Evolutionary conservation across 2,329 filamentous ascomycete genomes (phyloP), one percentile per base, ranked within the genome.

Genomic region (Thermoascus crustaceus): DNA sequence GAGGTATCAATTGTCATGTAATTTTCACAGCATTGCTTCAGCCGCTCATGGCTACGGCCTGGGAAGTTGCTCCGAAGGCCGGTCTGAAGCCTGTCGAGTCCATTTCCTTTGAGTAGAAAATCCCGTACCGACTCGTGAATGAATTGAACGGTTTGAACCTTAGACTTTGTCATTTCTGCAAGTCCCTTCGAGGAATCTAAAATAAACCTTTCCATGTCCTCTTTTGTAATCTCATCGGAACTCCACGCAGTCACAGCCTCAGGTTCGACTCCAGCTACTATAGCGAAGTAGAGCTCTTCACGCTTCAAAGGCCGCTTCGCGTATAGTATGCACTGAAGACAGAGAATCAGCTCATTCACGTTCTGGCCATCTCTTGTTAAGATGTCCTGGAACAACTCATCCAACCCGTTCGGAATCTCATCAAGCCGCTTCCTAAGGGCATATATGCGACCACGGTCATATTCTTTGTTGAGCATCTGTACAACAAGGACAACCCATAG

Each of bases 301-400:
- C 54, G 64, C 0, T 29, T 54, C 0, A 78, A 37, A 0, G 73
- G 68, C 0, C 53, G 42, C 5, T 49, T 55, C 0, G 75, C 60
- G 16, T 65, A 77, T 0, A 79, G 54, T 0, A 80, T 56, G 68
- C 69, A 78, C 13, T 70, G 63, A 0, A 79, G 40, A 19, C 66
- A 75, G 0, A 72, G 42, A 0, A 63, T 36, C 0, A 77, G 42
- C 0, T 61, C 52, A 0, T 67, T 52, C 30, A 54, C 52, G 4
- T 73, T 59, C 0, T 57, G 23, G 0, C 36, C 11, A 34, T 80
- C 73, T 10, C 71, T 60, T 0, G 38, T 62, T 2, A 78, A 37
- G 0, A 78, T 71, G 10, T 72, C 54, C 2, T 55, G 57, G 39
- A 80, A 78, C 0, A 80, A 45, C 0, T 69, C 55, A 22, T 59